Evolutionary conservation across 768 basidiomycete genomes (phyloP).

Genomic region (Tricholoma furcatifolium): DNA sequence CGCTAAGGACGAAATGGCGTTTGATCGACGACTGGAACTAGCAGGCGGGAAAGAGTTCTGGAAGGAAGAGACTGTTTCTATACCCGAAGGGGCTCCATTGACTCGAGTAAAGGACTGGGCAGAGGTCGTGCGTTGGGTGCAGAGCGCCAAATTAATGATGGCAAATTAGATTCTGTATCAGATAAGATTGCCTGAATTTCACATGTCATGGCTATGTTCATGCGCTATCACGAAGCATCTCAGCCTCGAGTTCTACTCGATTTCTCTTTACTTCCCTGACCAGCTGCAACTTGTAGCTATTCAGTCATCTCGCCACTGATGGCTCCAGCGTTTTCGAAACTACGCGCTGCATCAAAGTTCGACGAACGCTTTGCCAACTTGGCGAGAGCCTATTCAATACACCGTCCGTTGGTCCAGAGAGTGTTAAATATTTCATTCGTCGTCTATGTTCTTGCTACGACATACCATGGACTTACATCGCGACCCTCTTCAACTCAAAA

Average conservation of each 20-base stretch:
- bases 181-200: slow-evolving; percentile 13
- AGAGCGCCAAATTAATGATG: slow-evolving; percentile 25
- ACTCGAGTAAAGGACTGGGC: slow-evolving; percentile 63
- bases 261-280: neutral
- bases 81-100: slow-evolving; percentile 49
- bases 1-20: slow-evolving; percentile 51
- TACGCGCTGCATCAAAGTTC: slow-evolving; percentile 26
- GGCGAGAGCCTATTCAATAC: slow-evolving; percentile 51
- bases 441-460: slow-evolving; percentile 63
- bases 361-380: slow-evolving; percentile 43
- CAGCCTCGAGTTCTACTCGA: no score
- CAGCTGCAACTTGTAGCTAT: neutral
- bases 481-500: slow-evolving; percentile 35
- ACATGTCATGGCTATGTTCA: slow-evolving; percentile 1
- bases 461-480: slow-evolving; percentile 57
- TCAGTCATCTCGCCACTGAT: slow-evolving; percentile 14
- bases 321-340: slow-evolving; percentile 29
- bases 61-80: slow-evolving; percentile 47
- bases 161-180: slow-evolving; percentile 16
- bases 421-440: slow-evolving; percentile 68
- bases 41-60: slow-evolving; percentile 55
- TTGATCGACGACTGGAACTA: slow-evolving; percentile 45
- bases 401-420: slow-evolving; percentile 74
- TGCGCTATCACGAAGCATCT: no score
- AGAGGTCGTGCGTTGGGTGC: slow-evolving; percentile 52